Evolutionary conservation across 805 yeast genomes (phyloP).

Genomic region (Nakazawaea siamensis): DNA sequence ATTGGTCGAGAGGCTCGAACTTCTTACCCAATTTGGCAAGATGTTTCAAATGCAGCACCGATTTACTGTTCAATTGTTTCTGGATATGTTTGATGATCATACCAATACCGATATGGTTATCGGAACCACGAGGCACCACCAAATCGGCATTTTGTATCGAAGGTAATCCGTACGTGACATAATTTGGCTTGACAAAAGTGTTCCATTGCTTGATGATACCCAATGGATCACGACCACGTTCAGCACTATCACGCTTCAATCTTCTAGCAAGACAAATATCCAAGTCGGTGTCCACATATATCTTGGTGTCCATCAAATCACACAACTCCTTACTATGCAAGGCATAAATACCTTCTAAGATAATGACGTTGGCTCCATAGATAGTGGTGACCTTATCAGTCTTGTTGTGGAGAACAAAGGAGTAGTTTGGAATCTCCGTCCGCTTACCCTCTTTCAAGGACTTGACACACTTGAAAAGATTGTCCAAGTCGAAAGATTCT

Average conservation of each 20-base stretch:
- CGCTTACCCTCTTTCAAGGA: conserved; percentile 64
- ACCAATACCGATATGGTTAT: conserved; percentile 71
- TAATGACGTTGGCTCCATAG: conserved; percentile 90
- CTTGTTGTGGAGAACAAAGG: conserved; percentile 56
- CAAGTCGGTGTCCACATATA: conserved; percentile 89
- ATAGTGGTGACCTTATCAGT: conserved; percentile 63
- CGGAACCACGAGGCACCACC: conserved; percentile 86
- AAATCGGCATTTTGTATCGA: conserved; percentile 77
- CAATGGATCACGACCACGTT: conserved; percentile 75
- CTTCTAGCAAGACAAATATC: conserved; percentile 90
- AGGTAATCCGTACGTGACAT: conserved; percentile 65
- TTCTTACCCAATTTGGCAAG: conserved; percentile 48
- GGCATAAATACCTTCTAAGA: conserved; percentile 87
- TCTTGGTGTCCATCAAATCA: conserved; percentile 74
- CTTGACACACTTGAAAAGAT: conserved; percentile 53
- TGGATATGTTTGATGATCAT: conserved; percentile 74
- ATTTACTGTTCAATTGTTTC: conserved; percentile 59
- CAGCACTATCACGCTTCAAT: conserved; percentile 75
- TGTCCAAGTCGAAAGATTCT: conserved; percentile 71
- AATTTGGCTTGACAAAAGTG: conserved; percentile 84
- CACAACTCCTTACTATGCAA: conserved; percentile 61
- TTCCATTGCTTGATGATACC: conserved; percentile 91
- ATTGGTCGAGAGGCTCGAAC: conserved; percentile 21
- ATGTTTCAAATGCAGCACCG: conserved; percentile 57
- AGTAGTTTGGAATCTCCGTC: conserved; percentile 59